These are phyloP conservation scores for Quercus variabilis DNA, from an alignment of 306 rosid species.

Conservation along the genomic window DNA sequence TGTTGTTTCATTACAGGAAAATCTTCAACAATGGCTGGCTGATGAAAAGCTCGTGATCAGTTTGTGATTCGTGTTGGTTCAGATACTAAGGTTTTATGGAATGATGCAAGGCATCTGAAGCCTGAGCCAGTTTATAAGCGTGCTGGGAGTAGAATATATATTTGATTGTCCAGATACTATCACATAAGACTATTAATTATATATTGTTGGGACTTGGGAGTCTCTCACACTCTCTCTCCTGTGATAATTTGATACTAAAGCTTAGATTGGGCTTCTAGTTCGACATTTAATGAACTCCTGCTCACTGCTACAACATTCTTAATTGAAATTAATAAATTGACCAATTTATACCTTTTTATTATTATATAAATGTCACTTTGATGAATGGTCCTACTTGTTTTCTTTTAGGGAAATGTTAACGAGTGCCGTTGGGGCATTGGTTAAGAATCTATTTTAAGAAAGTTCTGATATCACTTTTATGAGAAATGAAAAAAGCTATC, in stretches of 20 bases:
- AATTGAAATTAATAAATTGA: background rate
- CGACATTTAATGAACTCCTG: background rate
- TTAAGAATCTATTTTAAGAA: too few species aligned
- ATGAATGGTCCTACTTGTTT: slow-evolving; percentile 10
- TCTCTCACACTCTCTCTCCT: background rate
- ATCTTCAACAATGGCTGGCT: slow-evolving; percentile 90
- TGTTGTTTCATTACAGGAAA: slow-evolving; percentile 50
- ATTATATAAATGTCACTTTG: background rate
- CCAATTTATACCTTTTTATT: background rate
- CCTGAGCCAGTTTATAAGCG: slow-evolving; percentile 86
- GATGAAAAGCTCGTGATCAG: slow-evolving; percentile 86
- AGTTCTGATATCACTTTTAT: too few species aligned
- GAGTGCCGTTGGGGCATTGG: too few species aligned
- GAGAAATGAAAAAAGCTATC: too few species aligned
- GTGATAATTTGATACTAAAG: background rate
- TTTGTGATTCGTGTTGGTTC: slow-evolving; percentile 82
- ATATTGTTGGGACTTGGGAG: background rate
- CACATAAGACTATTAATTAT: background rate
- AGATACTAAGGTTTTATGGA: slow-evolving; percentile 88
- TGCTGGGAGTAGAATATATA: slow-evolving; percentile 40
- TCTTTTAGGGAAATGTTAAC: background rate
- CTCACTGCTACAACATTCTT: background rate
- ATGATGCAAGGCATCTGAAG: slow-evolving; percentile 76
- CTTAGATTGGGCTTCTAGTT: background rate
- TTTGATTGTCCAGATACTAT: background rate